Base-by-base conservation (phyloP, 306 rosid genomes). In the Medicago arabica region DNA sequence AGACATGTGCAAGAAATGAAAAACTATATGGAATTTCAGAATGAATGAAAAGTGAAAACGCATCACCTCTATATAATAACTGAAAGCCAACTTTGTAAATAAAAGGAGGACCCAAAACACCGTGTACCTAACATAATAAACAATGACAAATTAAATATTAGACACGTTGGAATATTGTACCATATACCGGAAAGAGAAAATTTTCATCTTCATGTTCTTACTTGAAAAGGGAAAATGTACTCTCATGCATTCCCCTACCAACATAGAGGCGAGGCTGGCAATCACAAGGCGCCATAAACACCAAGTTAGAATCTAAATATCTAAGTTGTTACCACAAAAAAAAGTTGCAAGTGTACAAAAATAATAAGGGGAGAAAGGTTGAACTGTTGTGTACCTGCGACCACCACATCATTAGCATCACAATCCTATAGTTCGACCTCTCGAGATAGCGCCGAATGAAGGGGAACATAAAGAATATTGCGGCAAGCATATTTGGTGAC, bases 201-300 rank as follows among this genome's bases (percentile, higher is more conserved):
- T 40, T 40, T 59, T 36, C 34, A 81, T 64, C 71, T 51, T 59
- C 6, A 74, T 43, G 65, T 15, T 82, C 97, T 86, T 89, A 95
- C 99, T 92, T 92, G 87, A 92, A 87, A 81, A 95, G 97, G 38
- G 97, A 92, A 83, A 90, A 87, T 49, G 97, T 36, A 80, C 99
- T 89, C 90, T 95, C 99, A 71, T 95, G 99, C 99, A 95, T 95
- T 88, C 97, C 99, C 89, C 99, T 89, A 43, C 99, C 99, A 75
- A 95, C 99, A 83, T 92, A 95, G 43, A 95, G 88, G 44, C 99
- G 93, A 75, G 99, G 99, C 99, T 95, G 90, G 84, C 82, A 78
- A 81, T 74, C 47, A 17, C n/a, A 79, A 74, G 51, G 69, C 71
- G 75, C 16, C 13, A 77, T 4, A 77, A 84, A 74, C 69, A 84